A percentile compares a stretch with the other conserved stretches of the same genome.
Conservation (phyloP, 495 filamentous ascomycete genomes). For the Pyrenopolyporus hunteri region DNA sequence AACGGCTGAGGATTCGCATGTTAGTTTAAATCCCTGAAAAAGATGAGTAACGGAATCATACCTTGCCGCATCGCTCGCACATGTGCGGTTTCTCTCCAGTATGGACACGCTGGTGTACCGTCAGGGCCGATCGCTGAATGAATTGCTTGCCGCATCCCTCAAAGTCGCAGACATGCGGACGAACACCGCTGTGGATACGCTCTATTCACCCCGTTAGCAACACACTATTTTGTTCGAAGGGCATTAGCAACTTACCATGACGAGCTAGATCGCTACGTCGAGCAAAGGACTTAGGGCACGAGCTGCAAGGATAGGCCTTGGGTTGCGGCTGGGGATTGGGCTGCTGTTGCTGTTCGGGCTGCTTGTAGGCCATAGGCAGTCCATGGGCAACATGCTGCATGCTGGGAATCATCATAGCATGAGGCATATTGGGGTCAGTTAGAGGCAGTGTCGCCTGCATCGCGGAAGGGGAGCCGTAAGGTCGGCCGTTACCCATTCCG, state of each 20-base stretch:
- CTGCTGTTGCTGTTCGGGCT: slow-evolving; percentile 44
- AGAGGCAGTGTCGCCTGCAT: slow-evolving; percentile 58
- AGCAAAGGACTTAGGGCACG: slow-evolving; percentile 91
- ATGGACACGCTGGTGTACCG: slow-evolving; percentile 92
- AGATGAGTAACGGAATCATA: slow-evolving; percentile 50
- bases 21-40: slow-evolving; percentile 27
- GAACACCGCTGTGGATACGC: slow-evolving; percentile 89
- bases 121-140: slow-evolving; percentile 96
- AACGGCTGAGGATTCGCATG: slow-evolving; percentile 71
- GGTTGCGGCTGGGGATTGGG: slow-evolving; percentile 34
- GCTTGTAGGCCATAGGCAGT: slow-evolving; percentile 44
- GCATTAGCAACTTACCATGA: slow-evolving; percentile 82
- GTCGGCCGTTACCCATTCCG: slow-evolving; percentile 49
- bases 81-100: slow-evolving; percentile 98
- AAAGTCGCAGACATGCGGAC: slow-evolving; percentile 92
- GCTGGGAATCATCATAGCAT: slow-evolving; percentile 43
- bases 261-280: slow-evolving; percentile 91
- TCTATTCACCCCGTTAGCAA: slow-evolving; percentile 64
- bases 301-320: slow-evolving; percentile 91
- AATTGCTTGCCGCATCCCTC: slow-evolving; percentile 93
- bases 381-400: slow-evolving; percentile 43
- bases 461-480: slow-evolving; percentile 40
- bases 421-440: slow-evolving; percentile 52
- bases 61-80: slow-evolving; percentile 97
- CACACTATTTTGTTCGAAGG: background rate